Percentiles rank a stretch among this genome's conserved stretches.
These are phyloP conservation scores for Isoetes engelmannii DNA, from an alignment of 83 land plant genomes.

Conservation along the genomic window DNA sequence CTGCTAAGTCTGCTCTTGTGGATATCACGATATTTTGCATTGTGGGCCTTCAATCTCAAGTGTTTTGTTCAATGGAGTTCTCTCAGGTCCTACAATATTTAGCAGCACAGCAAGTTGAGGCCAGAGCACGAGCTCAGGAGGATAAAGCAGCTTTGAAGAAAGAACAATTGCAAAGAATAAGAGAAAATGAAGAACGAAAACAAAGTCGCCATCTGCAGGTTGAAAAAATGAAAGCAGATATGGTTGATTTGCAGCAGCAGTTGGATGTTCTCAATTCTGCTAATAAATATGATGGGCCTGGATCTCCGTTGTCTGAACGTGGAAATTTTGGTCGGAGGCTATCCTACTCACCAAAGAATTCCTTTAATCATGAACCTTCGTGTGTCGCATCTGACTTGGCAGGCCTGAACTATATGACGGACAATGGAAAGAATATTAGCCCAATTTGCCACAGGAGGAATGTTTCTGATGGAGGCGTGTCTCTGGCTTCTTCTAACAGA, in stretches of 20 bases:
- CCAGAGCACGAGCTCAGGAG: constrained; percentile 65
- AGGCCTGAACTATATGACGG: too few species aligned
- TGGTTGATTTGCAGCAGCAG: constrained; percentile 73
- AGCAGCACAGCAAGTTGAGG: constrained; percentile 94
- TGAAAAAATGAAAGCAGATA: constrained; percentile 94
- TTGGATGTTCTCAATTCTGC: constrained; percentile 54
- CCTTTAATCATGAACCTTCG: too few species aligned
- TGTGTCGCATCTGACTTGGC: too few species aligned
- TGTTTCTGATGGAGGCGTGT: too few species aligned
- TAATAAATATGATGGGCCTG: constrained; percentile 16
- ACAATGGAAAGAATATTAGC: too few species aligned
- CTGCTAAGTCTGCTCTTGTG: constrained; percentile 85
- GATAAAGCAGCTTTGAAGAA: constrained; percentile 95
- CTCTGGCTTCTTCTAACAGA: too few species aligned
- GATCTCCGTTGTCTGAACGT: constrained; percentile 15
- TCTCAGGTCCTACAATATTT: constrained; percentile 82
- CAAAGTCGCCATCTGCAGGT: constrained; percentile 78
- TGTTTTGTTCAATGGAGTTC: constrained; percentile 78
- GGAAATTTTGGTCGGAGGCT: constrained; percentile 32
- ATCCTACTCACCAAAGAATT: too few species aligned
- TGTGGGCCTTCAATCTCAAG: constrained; percentile 76
- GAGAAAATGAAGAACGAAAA: constrained; percentile 72
- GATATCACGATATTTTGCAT: constrained; percentile 89
- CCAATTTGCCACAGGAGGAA: too few species aligned
- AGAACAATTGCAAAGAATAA: constrained; percentile 78